Evolutionary conservation across 169 alveolate genomes (phyloP).

Genomic region (Eimeria tenella): DNA sequence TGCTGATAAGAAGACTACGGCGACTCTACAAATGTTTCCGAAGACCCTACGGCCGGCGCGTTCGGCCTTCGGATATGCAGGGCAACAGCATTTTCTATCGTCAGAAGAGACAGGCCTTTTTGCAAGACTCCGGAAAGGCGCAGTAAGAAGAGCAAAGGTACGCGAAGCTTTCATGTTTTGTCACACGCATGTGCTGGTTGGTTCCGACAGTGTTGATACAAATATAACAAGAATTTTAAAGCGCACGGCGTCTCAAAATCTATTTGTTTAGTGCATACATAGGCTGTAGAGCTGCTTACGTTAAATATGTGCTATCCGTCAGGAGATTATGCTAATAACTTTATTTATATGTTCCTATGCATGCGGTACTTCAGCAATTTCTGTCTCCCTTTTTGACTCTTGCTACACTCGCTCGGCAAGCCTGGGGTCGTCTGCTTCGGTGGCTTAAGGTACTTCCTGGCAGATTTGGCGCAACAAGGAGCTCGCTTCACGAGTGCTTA

Average conservation of each 20-base stretch:
- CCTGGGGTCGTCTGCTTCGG: slow-evolving; percentile 34
- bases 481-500: not conserved
- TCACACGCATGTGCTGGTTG: not conserved
- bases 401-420: slow-evolving; percentile 44
- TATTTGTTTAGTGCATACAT: too few relatives aligned
- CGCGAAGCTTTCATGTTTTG: not conserved
- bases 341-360: not conserved
- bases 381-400: slow-evolving; percentile 62
- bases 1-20: not conserved
- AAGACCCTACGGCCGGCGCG: slow-evolving; percentile 46
- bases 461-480: not conserved
- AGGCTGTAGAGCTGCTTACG: too few relatives aligned
- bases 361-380: slow-evolving; percentile 12
- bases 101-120: slow-evolving; percentile 16
- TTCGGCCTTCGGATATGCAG: slow-evolving; percentile 50
- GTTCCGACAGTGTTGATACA: not conserved
- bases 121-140: slow-evolving; percentile 4
- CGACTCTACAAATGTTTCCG: slow-evolving; percentile 25
- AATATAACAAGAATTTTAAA: not conserved
- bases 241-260: too few relatives aligned
- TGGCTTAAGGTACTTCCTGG: slow-evolving; percentile 29
- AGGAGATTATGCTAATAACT: not conserved
- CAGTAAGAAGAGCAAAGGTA: slow-evolving; percentile 28
- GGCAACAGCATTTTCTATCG: not conserved
- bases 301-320: not conserved